Evolutionary conservation across 148 eudicot genomes (phyloP), one percentile per base, ranked within the genome.

Genomic region (Vaccinium myrtillus): DNA sequence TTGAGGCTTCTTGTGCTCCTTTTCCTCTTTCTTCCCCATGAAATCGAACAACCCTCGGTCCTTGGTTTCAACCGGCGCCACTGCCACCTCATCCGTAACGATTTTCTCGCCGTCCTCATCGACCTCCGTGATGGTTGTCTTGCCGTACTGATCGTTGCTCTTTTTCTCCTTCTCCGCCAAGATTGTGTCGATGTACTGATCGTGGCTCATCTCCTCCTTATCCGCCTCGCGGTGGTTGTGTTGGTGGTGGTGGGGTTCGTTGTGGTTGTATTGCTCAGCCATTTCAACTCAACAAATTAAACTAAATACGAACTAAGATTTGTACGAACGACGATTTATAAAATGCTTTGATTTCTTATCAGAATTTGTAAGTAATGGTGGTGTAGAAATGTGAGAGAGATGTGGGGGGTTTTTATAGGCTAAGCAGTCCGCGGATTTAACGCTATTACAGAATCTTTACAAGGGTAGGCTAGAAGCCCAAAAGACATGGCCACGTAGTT

Each of bases 1-100:
- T 30, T 69, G 39, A 23, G 88, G 80, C 63, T 73, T 32, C 78
- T 87, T 75, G 10, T 7, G 61, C 69, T 69, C 19, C 74, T 84
- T 92, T 4, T 93, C 89, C 4, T 91, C 81, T 76, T 95, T 91
- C 89, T 91, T 94, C 85, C 90, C 86, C 83, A 83, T 30, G 86
- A 93, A 93, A 77, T 81, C 97, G 73, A 96, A 94, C 87, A 94
- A 9, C 2, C 97, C 98, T 0, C 94, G 93, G 55, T 95, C 95
- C 14, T 78, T 86, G 58, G 86, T 53, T 79, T 91, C 97, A 0
- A 69, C 43, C 6, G 36, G 71, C 2, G 30, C 14, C 30, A 23
- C 71, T 10, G 78, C 82, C 30, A 63, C 63, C n/a, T 77, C 90
- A 65, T 89, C 6, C 12, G 27, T 19, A n/a, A 4, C 8, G 39